Conservation (phyloP, 2,329 filamentous ascomycete species). For the Sordariomycetes sp. region DNA sequence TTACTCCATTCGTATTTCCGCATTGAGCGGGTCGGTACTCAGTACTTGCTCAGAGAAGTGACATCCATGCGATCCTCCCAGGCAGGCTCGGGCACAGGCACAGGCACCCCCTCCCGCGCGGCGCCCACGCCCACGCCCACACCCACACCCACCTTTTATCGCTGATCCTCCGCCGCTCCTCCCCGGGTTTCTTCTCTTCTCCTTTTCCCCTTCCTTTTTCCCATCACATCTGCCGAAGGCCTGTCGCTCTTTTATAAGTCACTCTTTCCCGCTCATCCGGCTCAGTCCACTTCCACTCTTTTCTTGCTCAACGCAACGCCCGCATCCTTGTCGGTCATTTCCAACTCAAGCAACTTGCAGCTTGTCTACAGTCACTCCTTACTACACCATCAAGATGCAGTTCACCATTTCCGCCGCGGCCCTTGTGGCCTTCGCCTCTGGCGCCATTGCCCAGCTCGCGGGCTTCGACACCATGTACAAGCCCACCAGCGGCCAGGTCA, state of each 20-base stretch:
- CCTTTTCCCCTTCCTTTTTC: neutral
- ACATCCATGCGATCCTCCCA: neutral
- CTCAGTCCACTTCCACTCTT: slow-evolving; percentile 1
- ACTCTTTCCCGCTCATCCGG: neutral
- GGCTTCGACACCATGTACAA: slow-evolving; percentile 40
- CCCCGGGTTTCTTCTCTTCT: neutral
- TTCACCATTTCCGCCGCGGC: slow-evolving; percentile 33
- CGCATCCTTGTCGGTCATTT: slow-evolving; percentile 1
- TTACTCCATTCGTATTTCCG: neutral
- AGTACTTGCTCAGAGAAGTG: no score
- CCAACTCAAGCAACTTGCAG: neutral
- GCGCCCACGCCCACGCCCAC: neutral
- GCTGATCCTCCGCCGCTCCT: neutral
- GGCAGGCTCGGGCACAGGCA: no score
- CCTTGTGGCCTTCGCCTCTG: slow-evolving; percentile 35
- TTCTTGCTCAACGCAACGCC: slow-evolving; percentile 1
- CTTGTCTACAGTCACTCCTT: neutral
- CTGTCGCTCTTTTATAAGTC: slow-evolving; percentile 4
- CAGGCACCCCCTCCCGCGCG: neutral
- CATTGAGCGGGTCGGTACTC: no score
- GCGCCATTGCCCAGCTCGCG: slow-evolving; percentile 37
- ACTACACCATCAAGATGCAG: slow-evolving; percentile 35
- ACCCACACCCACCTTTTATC: neutral
- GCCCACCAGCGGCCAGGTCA: slow-evolving; percentile 26
- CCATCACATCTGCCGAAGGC: neutral